phyloP scores from a whole-genome alignment of 345 rosid species.

The Eucalyptus tenuipes region DNA sequence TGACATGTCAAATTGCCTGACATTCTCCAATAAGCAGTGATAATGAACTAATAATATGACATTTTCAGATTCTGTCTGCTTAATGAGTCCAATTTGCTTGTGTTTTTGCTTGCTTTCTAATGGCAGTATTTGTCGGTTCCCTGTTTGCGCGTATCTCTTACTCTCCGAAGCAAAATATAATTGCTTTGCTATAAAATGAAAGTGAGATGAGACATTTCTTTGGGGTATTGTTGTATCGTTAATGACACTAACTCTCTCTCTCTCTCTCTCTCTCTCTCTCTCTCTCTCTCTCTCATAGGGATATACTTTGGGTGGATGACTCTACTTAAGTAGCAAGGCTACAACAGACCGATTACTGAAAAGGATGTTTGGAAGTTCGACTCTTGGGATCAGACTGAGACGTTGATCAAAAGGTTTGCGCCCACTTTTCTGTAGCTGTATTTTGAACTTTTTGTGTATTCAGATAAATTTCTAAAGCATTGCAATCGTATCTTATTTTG shows the following conservation, averaged over 20 bases:
- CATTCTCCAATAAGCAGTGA: background rate
- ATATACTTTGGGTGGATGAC: conserved; percentile 80
- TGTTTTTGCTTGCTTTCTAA: background rate
- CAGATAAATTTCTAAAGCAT: background rate
- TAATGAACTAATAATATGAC: background rate
- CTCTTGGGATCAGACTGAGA: conserved; percentile 88
- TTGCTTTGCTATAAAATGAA: background rate
- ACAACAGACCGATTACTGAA: conserved; percentile 74
- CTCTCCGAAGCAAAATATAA: background rate
- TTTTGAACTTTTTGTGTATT: background rate
- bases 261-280: too few species aligned
- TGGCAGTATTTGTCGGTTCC: background rate
- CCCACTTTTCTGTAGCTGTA: background rate
- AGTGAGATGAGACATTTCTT: background rate
- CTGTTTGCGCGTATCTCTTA: background rate
- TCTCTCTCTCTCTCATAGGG: too few species aligned
- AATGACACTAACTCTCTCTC: background rate
- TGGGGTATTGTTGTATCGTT: background rate
- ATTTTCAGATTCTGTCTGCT: background rate
- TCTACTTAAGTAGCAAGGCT: conserved; percentile 79
- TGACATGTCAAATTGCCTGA: background rate
- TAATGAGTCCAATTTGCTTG: background rate
- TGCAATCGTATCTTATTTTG: background rate
- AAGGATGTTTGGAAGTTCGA: conserved; percentile 89
- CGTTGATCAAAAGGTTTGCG: conserved; percentile 46